Evolutionary conservation across 176 grass and related monocot species (phyloP).

Genomic region (Aegilops tauschii): DNA sequence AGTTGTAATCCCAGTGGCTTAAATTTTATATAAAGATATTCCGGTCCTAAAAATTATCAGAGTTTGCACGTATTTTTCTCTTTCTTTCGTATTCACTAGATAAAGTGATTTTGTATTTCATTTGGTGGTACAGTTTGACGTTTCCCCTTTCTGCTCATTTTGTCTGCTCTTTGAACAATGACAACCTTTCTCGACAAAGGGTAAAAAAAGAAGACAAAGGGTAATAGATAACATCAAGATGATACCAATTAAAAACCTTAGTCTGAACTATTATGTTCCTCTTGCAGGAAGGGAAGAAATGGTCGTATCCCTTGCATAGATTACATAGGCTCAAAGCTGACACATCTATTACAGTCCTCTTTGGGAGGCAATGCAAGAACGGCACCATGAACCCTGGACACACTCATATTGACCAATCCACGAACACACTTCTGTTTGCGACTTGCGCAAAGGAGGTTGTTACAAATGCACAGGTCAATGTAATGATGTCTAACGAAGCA

Average conservation of each 20-base stretch:
- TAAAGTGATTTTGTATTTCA: not conserved
- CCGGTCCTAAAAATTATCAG: not conserved
- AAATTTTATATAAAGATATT: not conserved
- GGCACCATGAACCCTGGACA: conserved; percentile 84
- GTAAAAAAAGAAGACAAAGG: too few relatives aligned
- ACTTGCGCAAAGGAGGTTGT: conserved; percentile 85
- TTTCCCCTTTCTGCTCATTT: not conserved
- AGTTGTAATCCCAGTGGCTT: conserved; percentile 2
- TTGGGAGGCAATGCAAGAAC: conserved; percentile 88
- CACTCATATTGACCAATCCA: conserved; percentile 83
- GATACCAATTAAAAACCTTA: not conserved
- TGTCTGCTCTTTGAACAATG: not conserved
- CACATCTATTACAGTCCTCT: conserved; percentile 75
- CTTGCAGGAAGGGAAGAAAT: conserved; percentile 78
- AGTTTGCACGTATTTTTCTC: conserved; percentile 10
- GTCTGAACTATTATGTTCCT: conserved; percentile 25
- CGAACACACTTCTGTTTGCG: conserved; percentile 86
- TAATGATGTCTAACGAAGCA: conserved; percentile 93
- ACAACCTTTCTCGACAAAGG: too few relatives aligned
- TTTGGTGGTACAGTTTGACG: conserved; percentile 5
- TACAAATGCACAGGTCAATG: conserved; percentile 89
- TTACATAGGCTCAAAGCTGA: conserved; percentile 57
- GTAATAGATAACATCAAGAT: too few relatives aligned
- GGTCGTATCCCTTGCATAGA: conserved; percentile 87
- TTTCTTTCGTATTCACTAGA: conserved; percentile 4